Percentiles rank a stretch among this genome's conserved stretches.
Conservation (phyloP, 129 eudicot species). For the Helichrysum umbraculigerum region DNA sequence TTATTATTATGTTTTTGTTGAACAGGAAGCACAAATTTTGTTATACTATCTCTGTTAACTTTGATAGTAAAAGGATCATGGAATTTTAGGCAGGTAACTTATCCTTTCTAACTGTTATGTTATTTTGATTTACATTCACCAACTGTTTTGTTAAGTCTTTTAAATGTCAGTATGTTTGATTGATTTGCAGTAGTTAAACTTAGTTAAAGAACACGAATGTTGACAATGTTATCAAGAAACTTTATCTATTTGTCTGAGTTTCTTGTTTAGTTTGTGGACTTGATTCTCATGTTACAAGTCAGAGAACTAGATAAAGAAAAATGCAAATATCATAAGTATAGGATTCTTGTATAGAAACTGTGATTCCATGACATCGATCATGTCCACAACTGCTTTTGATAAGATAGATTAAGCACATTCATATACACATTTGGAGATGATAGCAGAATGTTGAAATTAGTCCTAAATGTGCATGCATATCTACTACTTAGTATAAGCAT, state of each 20-base stretch:
- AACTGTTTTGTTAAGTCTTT: neutral
- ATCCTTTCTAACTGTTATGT: conserved; percentile 11
- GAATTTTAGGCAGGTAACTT: conserved; percentile 82
- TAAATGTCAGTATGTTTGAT: neutral
- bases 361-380: too few species aligned
- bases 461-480: neutral
- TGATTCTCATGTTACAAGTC: neutral
- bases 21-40: conserved; percentile 93
- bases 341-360: neutral
- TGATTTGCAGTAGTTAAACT: neutral
- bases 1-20: too few species aligned
- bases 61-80: conserved; percentile 87
- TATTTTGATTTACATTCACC: neutral
- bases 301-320: neutral
- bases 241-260: neutral
- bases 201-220: neutral
- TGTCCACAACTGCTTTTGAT: neutral
- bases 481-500: neutral
- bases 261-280: neutral
- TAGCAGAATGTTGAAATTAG: neutral
- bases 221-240: neutral
- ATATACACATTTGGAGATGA: too few species aligned
- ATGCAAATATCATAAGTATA: too few species aligned
- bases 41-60: conserved; percentile 76
- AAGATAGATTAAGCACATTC: neutral